These are phyloP conservation scores for Daldinia vernicosa DNA, from an alignment of 495 filamentous ascomycete genomes.

Conservation along the genomic window DNA sequence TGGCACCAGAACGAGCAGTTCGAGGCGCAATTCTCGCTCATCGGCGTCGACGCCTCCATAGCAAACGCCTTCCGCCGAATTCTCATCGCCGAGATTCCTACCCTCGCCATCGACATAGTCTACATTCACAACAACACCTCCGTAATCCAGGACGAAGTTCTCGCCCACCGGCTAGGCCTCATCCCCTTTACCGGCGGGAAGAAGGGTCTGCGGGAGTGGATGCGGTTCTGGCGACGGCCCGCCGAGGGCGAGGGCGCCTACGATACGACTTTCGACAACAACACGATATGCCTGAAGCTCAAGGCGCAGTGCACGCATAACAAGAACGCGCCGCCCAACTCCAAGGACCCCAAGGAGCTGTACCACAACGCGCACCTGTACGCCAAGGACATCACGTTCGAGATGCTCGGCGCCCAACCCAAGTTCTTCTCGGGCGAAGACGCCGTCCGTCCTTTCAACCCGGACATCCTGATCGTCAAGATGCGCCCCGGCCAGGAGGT, in stretches of 20 bases:
- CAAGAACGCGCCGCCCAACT: slow-evolving; percentile 68
- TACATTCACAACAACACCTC: slow-evolving; percentile 95
- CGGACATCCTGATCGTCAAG: slow-evolving; percentile 94
- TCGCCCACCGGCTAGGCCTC: slow-evolving; percentile 86
- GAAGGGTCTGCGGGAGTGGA: slow-evolving; percentile 72
- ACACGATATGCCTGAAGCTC: slow-evolving; percentile 79
- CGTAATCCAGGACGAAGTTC: slow-evolving; percentile 96
- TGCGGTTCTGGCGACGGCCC: slow-evolving; percentile 76
- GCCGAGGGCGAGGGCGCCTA: slow-evolving; percentile 48
- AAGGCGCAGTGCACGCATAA: slow-evolving; percentile 80
- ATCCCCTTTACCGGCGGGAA: slow-evolving; percentile 85
- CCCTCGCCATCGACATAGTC: slow-evolving; percentile 90
- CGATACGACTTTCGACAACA: slow-evolving; percentile 71
- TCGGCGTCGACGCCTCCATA: slow-evolving; percentile 89
- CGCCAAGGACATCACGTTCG: slow-evolving; percentile 79
- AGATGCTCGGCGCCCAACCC: slow-evolving; percentile 76
- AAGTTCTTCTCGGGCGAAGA: slow-evolving; percentile 71
- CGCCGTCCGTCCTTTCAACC: slow-evolving; percentile 78
- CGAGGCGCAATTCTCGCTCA: slow-evolving; percentile 86
- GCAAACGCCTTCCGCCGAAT: slow-evolving; percentile 99
- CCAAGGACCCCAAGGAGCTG: slow-evolving; percentile 80
- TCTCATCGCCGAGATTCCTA: slow-evolving; percentile 92
- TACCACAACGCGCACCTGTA: slow-evolving; percentile 91
- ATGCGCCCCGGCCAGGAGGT: slow-evolving; percentile 90
- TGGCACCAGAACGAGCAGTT: slow-evolving; percentile 81